Base-by-base conservation (phyloP, 2,329 filamentous ascomycete species). In the Tolypocladium inflatum region DNA sequence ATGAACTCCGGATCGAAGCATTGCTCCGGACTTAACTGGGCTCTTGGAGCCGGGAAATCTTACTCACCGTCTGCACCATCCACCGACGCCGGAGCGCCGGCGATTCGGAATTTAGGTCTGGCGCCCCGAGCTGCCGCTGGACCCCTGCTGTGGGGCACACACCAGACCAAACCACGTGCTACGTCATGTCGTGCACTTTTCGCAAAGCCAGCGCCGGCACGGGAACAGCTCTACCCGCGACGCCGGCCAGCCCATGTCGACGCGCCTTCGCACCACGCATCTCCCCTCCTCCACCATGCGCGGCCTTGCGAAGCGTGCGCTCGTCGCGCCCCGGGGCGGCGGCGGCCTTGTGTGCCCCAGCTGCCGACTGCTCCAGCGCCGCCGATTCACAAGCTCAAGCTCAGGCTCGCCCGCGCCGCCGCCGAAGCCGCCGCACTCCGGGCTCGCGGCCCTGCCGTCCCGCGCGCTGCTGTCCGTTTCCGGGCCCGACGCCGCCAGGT, bases 391-490 rank as follows among this genome's bases (percentile, higher is more conserved):
- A 52, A 65, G 61, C 59, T 63, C 68, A 52, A 65, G 61, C 59
- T 63, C 65, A 39, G 60, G 64, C 59, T 64, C 63, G 30, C 55
- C 63, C 38, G 8, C 61, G 2, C 60, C 67, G 39, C 69, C 71
- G 50, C 73, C 76, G 15, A 70, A 72, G 43, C 78, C 79, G 17
- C 78, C 80, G 2, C 33, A 71, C 2, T 67, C 80, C 59, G 78
- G 76, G 63, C 68, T 83, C 71, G 74, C 82, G 17, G 71, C 72
- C 33, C 83, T 97, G 61, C 75, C 83, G n/a, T 87, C 87, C 63
- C 89, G 94, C 55, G 84, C 85, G 56, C 80, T 97, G 51, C 86
- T 99, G 64, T 87, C 87, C 45, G 77, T 97, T 61, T 82, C 86
- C 19, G 94, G 94, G 3, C 80, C 80, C 4, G 93, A 97, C 67